Conservation (phyloP, 257 asterid genomes). For the Pogostemon cablin region DNA sequence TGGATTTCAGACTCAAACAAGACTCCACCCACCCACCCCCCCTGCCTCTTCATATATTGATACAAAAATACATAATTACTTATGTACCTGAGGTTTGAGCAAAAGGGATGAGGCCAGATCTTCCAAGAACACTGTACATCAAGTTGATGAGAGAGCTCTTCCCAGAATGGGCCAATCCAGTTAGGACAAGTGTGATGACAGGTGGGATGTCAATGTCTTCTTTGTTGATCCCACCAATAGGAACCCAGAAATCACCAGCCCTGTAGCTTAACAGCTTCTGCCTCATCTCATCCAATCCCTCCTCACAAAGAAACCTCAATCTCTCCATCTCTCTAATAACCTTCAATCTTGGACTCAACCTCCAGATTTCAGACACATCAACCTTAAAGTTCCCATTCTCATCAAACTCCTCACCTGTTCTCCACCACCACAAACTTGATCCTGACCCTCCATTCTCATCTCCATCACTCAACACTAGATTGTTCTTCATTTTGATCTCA, state of each 20-base stretch:
- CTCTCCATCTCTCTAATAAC: conserved; percentile 73
- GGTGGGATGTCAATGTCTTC: conserved; percentile 57
- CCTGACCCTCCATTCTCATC: conserved; percentile 45
- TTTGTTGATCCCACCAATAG: conserved; percentile 68
- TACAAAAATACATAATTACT: no score
- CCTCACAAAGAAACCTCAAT: conserved; percentile 50
- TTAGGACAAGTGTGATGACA: conserved; percentile 46
- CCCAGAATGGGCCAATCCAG: conserved; percentile 50
- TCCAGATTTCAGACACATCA: conserved; percentile 47
- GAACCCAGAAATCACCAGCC: conserved; percentile 72
- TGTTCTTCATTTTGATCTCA: conserved; percentile 38
- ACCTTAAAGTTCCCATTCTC: conserved; percentile 53
- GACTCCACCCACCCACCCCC: no score
- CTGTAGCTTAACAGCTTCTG: conserved; percentile 54
- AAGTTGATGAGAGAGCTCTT: conserved; percentile 64
- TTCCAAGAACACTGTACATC: conserved; percentile 76
- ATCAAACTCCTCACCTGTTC: conserved; percentile 48
- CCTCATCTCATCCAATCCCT: conserved; percentile 61
- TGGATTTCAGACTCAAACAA: no score
- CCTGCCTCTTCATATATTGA: no score
- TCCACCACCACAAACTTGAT: conserved; percentile 61
- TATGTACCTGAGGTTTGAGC: conserved; percentile 66
- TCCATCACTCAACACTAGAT: conserved; percentile 44
- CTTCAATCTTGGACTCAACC: conserved; percentile 53
- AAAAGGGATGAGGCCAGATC: conserved; percentile 74